Evolutionary conservation across 306 rosid species (phyloP).

Genomic region (Fragaria nilgerrensis): DNA sequence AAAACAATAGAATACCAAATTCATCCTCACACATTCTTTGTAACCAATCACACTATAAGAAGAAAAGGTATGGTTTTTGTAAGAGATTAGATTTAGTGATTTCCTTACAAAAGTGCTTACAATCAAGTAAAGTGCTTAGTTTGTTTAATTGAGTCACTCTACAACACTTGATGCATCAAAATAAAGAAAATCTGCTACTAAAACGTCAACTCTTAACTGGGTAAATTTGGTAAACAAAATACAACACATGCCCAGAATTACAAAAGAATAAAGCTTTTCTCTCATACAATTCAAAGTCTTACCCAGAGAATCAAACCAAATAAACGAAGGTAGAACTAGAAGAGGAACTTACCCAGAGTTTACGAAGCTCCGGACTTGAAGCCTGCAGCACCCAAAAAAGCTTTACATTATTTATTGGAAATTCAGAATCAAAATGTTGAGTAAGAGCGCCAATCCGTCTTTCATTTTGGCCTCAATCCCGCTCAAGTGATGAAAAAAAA

Average conservation of each 20-base stretch:
- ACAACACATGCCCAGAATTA: too few relatives aligned
- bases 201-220: background rate
- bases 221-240: too few relatives aligned
- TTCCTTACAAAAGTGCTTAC: background rate
- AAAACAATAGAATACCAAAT: background rate
- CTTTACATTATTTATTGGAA: background rate
- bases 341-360: background rate
- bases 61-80: background rate
- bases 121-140: background rate
- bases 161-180: conserved; percentile 30
- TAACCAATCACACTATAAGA: background rate
- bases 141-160: too few relatives aligned
- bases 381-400: background rate
- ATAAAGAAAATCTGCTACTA: conserved; percentile 42
- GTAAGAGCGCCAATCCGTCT: background rate
- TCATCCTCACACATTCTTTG: background rate
- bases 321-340: background rate
- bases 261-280: background rate
- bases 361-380: background rate
- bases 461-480: background rate
- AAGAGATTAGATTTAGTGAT: background rate
- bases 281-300: background rate
- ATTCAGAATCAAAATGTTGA: background rate
- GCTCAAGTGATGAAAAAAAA: background rate
- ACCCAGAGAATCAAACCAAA: background rate